Base-by-base conservation (phyloP, 352 stramenopile species). In the Thraustochytrium striatum region DNA sequence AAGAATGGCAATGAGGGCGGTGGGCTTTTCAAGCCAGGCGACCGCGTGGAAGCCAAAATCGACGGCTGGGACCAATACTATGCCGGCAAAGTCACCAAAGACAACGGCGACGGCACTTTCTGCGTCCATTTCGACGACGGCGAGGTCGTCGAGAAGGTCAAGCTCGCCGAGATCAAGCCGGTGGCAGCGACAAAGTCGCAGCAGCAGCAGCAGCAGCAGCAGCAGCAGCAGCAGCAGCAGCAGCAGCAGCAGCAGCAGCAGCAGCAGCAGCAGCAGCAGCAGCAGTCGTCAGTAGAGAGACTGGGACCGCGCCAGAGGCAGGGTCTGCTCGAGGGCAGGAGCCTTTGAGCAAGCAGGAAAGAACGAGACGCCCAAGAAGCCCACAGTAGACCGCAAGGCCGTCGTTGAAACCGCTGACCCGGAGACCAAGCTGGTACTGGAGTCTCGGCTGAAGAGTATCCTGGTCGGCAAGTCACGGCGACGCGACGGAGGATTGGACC, bases 31-130 rank as follows among this genome's bases (percentile, higher is more conserved):
- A 36, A 28, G 5, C 5, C 52, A 21, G 8, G 30, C n/a, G 0
- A 75, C 32, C 65, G 43, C 52, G n/a, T 75, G 30, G 19, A 58
- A 2, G 65, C 52, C 19, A 16, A 75, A n/a, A 75, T 61, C 5
- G 30, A 30, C 30, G 65, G 50, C 11, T 75, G 65, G 65, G 65
- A 75, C 36, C 43, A 75, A 28, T 41, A 44, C 35, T 75, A 75
- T 43, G 30, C 44, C 13, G 9, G 19, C 38, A 70, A 3, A 52
- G 53, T 53, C 21, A 3, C 41, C 21, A n/a, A 33, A 19, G 53
- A 25, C 59, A 53, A 38, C 5, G 36, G 25, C 25, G 39, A 13
- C 39, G 65, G 36, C 16, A 61, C 52, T 9, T 79, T 35, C 53
- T 28, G 72, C 35, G 47, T 79, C 0, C 16, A 30, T 30, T 79